Base-by-base conservation (phyloP, 305 asterid species). In the Fraxinus velutina region DNA sequence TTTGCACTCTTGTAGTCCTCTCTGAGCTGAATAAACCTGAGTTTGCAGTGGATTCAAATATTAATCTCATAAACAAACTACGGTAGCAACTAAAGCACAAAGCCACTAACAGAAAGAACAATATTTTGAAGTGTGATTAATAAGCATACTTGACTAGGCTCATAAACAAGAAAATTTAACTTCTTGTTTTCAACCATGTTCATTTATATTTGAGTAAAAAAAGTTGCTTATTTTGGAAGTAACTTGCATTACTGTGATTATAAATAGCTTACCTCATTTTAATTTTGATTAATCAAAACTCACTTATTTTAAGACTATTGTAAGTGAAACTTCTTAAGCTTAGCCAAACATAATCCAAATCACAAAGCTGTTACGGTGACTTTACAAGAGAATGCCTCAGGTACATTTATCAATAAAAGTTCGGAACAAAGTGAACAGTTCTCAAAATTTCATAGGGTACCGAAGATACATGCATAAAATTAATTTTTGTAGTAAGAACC, bases 1-100 rank as follows among this genome's bases (percentile, higher is more conserved):
- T 96, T 96, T 73, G 97, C 99, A 74, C 98, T 96, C 92, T 92
- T 96, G 91, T 90, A 96, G 90, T 96, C 99, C 81, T 96, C 98
- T 88, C 98, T 90, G 64, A 96, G 93, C 85, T 93, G 98, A 87
- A 96, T 93, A 88, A 94, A 96, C 96, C 99, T 96, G 97, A 82
- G 82, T 82, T 81, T 79, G 75, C 83, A 86, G 71, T 84, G 82
- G 73, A 52, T 70, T 77, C 1, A 83, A 75, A 82, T 6, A 22
- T 57, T 21, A 21, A 57, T 57, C 29, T 57, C 70, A 57, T 57
- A 21, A 55, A 57, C 29, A 5, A 57, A 57, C 13, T 19, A 19
- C 12, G 2, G 29, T 19, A 57, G 68, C 68, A 6, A 55, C 62
- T 1, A 50, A 50, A 17, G 60, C 60, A 55, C 66, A 55, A 55